phyloP scores from a whole-genome alignment of 352 stramenopile genomes.

The Globisporangium mamillatum region DNA sequence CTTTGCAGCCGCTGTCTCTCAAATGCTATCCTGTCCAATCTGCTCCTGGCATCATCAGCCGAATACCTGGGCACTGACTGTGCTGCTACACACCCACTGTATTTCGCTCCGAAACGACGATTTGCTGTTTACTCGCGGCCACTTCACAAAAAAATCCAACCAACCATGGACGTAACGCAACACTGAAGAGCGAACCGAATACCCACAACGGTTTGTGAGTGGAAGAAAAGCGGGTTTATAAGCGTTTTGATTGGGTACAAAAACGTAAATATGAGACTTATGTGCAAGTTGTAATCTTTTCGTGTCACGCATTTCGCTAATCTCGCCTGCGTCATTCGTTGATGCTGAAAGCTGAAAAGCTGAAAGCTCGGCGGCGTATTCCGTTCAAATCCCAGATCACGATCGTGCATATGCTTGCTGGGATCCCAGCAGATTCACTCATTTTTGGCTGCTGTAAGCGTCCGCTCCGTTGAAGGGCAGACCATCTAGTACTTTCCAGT shows the following conservation, averaged over 20 bases:
- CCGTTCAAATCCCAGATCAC: background rate
- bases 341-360: background rate
- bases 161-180: background rate
- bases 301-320: background rate
- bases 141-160: background rate
- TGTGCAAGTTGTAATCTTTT: background rate
- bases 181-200: background rate
- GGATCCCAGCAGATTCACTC: background rate
- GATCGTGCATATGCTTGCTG: background rate
- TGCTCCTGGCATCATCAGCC: background rate
- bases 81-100: background rate
- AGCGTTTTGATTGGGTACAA: background rate
- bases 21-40: background rate
- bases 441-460: background rate
- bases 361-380: background rate
- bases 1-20: background rate
- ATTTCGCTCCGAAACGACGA: background rate
- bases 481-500: background rate
- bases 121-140: background rate
- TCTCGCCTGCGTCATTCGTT: background rate
- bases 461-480: background rate
- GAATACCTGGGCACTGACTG: background rate
- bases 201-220: background rate
- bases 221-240: background rate
- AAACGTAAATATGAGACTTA: background rate